These are phyloP conservation scores for Pleomassaria siparia DNA, from an alignment of 2,329 filamentous ascomycete genomes.

Conservation along the genomic window DNA sequence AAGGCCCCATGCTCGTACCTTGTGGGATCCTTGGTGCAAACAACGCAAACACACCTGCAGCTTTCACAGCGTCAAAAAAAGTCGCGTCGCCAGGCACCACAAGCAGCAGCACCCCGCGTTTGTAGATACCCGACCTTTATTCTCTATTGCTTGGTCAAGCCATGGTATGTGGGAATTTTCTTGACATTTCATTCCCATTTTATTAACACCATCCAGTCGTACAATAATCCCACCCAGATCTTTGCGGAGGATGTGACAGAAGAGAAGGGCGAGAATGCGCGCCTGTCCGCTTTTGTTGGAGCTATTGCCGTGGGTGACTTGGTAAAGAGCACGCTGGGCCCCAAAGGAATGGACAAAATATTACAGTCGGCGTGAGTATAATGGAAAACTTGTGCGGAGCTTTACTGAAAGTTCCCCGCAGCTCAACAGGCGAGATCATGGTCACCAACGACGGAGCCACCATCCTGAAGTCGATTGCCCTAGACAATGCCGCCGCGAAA, in stretches of 20 bases:
- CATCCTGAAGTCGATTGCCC: conserved; percentile 95
- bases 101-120: conserved; percentile 27
- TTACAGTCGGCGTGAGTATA: conserved; percentile 82
- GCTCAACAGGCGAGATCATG: conserved; percentile 94
- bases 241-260: conserved; percentile 96
- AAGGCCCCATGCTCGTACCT: not conserved
- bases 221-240: conserved; percentile 85
- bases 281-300: conserved; percentile 96
- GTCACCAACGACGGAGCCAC: conserved; percentile 99
- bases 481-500: conserved; percentile 97
- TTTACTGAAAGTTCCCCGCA: conserved; percentile 43
- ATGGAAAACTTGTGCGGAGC: conserved; percentile 7
- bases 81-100: conserved; percentile 40
- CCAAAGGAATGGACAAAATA: conserved; percentile 99
- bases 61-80: conserved; percentile 32
- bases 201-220: conserved; percentile 35
- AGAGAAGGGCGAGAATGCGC: conserved; percentile 98
- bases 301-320: conserved; percentile 97
- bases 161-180: conserved; percentile 30
- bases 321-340: conserved; percentile 95
- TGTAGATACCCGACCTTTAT: conserved; percentile 33
- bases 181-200: not conserved
- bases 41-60: conserved; percentile 22
- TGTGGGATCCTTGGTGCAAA: too few relatives aligned
- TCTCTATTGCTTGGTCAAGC: conserved; percentile 22